Base-by-base conservation (phyloP, 768 basidiomycete genomes). In the Naganishia friedmannii region DNA sequence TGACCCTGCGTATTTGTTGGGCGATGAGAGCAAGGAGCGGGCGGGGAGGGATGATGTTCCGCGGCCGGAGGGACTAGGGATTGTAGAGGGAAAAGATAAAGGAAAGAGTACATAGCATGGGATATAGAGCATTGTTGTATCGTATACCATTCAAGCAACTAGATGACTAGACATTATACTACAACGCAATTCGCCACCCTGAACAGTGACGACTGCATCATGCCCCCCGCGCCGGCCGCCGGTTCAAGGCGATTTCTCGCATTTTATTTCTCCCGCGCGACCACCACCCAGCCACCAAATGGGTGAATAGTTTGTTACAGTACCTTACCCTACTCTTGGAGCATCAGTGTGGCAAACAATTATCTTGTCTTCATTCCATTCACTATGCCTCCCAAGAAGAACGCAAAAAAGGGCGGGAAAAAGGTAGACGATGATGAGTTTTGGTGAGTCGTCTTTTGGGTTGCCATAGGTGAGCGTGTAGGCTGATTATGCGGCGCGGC, bases 321-420 rank as follows among this genome's bases (percentile, higher is more conserved):
- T n/a, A n/a, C 45, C 6, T 15, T 46, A 46, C 45, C 45, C 45
- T 21, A 15, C n/a, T n/a, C n/a, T 21, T 15, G 17, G 45, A 15
- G 45, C 15, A 5, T 37, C 34, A 37, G 12, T 12, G 34, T 37
- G 12, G 7, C 42, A 42, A 15, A 8, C 42, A 42, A 42, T 17
- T 13, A 42, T 13, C 42, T 42, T 42, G 4, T 13, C 21, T n/a
- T 21, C 19, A 21, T n/a, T 21, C 48, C n/a, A 51, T 26, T 26
- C 6, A 26, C 48, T 26, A 87, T 87, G 86, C 83, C 88, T 37
- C 87, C 88, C 32, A 88, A 89, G 79, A 86, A 84, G 78, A 92
- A 92, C 78, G 80, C 74, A 53, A 92, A 89, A 73, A 95, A 94
- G 84, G 94, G 93, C 77, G 87, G 85, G 34, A 93, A 93, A 83